Base-by-base conservation (phyloP, 306 rosid species). In the Quercus dentata region DNA sequence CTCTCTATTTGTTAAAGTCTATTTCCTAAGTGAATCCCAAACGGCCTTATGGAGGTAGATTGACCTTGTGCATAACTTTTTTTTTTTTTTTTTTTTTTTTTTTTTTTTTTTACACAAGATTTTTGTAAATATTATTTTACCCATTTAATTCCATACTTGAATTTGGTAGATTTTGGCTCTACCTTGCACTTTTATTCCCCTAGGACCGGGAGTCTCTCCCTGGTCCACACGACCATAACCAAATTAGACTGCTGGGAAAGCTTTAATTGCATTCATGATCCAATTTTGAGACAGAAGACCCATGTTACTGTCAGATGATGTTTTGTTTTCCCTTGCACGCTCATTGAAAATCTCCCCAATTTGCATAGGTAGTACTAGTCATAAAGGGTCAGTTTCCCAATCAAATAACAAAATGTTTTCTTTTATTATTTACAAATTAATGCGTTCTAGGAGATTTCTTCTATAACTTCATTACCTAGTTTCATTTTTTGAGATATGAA, bases 251-350 rank as follows among this genome's bases (percentile, higher is more conserved):
- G 17, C n/a, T 18, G n/a, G 58, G 58, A 17, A 3, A 18, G 7
- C 6, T 30, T 56, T 18, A 44, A 28, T 65, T 19, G 72, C 65
- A 58, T 62, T 23, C 68, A 80, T 27, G 68, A 51, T 46, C 21
- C 74, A 44, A 57, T 27, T 31, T 6, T 9, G 46, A 38, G 75
- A 74, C 73, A 63, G 61, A 69, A 74, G 20, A 35, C 84, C 55
- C 31, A 74, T 41, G 35, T 17, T 25, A 35, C 51, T 49, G 52
- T 63, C 80, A 57, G 54, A 33, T 69, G 64, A 28, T 49, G n/a
- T 54, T 18, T 13, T 54, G 72, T 65, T 76, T 11, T 70, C 59
- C 27, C 52, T 13, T 51, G 58, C 67, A 18, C 63, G 21, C 31
- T 7, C 25, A 52, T 49, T 41, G 68, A 49, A 70, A 54, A 54